These are phyloP conservation scores for Phycomyces nitens DNA, from an alignment of 192 early-diverging fungal species.

Conservation along the genomic window DNA sequence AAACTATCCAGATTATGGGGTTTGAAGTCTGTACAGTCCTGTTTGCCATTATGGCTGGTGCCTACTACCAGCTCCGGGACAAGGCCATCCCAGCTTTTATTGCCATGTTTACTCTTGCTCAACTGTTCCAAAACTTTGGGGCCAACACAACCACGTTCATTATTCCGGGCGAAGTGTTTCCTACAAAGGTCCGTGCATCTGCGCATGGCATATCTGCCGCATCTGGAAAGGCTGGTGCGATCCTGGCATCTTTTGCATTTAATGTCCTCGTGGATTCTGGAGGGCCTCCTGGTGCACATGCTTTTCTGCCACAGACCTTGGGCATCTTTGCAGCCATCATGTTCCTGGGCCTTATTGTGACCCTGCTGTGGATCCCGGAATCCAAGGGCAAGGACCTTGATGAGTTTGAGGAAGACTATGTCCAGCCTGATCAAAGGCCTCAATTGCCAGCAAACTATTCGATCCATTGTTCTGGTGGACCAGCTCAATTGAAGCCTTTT, in stretches of 20 bases:
- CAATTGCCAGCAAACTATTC: background rate
- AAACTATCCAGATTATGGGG: conserved; percentile 79
- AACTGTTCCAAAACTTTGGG: conserved; percentile 74
- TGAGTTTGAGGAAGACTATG: conserved; percentile 19
- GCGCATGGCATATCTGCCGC: conserved; percentile 80
- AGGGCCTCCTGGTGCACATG: conserved; percentile 35
- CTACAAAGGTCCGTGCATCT: conserved; percentile 66
- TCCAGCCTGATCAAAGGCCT: background rate
- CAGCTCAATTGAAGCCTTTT: background rate
- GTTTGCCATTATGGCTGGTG: conserved; percentile 62
- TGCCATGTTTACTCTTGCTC: conserved; percentile 45
- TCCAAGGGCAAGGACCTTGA: conserved; percentile 18
- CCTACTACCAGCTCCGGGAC: conserved; percentile 57
- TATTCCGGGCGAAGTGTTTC: conserved; percentile 69
- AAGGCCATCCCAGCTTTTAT: conserved; percentile 41
- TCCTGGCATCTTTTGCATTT: conserved; percentile 57
- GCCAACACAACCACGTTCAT: conserved; percentile 80
- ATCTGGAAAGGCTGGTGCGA: conserved; percentile 67
- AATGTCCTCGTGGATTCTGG: conserved; percentile 45
- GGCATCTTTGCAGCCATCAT: conserved; percentile 51
- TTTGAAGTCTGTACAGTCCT: conserved; percentile 70
- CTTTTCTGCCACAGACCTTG: conserved; percentile 42
- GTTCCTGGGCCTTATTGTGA: conserved; percentile 18
- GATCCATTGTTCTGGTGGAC: background rate
- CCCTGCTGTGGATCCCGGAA: conserved; percentile 19